Percentiles rank a stretch among this genome's conserved stretches.
These are phyloP conservation scores for Lotus japonicus DNA, from an alignment of 306 rosid genomes.

Conservation along the genomic window DNA sequence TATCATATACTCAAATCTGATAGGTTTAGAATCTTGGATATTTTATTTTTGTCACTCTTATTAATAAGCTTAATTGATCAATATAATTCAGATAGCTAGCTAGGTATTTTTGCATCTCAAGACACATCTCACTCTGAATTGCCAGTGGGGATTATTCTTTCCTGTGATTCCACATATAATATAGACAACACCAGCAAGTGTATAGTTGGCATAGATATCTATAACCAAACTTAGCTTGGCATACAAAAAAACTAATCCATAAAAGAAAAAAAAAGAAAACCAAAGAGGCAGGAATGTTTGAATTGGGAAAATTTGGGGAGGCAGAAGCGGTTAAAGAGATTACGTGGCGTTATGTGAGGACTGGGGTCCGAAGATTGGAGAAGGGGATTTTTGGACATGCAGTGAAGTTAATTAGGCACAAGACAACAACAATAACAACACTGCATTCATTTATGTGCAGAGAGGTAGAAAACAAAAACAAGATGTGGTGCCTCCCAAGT, in stretches of 20 bases:
- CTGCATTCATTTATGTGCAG: slow-evolving; percentile 11
- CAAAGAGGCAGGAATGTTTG: neutral
- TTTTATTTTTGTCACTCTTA: neutral
- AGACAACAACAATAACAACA: slow-evolving; percentile 16
- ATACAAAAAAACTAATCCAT: neutral
- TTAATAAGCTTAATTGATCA: neutral
- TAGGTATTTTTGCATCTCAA: neutral
- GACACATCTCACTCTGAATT: neutral
- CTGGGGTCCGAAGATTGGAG: neutral
- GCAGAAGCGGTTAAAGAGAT: slow-evolving; percentile 19
- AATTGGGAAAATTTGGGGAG: slow-evolving; percentile 9
- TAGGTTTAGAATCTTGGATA: neutral
- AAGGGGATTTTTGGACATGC: slow-evolving; percentile 16
- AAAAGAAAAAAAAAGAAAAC: neutral
- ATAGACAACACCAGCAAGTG: neutral
- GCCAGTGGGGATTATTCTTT: neutral
- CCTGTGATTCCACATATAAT: neutral
- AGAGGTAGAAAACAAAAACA: slow-evolving; percentile 39
- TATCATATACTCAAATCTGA: neutral
- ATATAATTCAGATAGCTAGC: neutral
- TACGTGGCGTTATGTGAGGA: slow-evolving; percentile 13
- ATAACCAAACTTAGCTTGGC: slow-evolving; percentile 7
- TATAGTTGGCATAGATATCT: neutral
- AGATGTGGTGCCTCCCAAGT: slow-evolving; percentile 31
- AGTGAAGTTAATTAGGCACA: slow-evolving; percentile 24